Conservation (phyloP, 1,139 yeast genomes). For the Suhomyces terraborum region DNA sequence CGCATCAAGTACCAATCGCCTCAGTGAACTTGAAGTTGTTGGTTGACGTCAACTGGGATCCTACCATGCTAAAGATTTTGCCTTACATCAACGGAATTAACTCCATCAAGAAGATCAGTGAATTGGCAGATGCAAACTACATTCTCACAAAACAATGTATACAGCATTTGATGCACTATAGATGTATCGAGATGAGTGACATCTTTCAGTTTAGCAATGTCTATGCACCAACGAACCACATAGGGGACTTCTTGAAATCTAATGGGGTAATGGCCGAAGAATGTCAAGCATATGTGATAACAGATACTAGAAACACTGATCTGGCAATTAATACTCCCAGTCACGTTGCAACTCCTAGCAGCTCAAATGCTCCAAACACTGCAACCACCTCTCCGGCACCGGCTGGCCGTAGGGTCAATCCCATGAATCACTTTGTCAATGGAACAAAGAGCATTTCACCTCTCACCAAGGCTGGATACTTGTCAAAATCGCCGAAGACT, state of each 20-base stretch:
- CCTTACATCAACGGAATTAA: slow-evolving; percentile 89
- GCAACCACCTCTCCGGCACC: slow-evolving; percentile 9
- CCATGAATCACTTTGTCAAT: slow-evolving; percentile 13
- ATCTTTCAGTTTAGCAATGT: slow-evolving; percentile 86
- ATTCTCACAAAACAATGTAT: slow-evolving; percentile 80
- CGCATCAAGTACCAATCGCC: slow-evolving; percentile 85
- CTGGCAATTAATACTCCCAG: slow-evolving; percentile 11
- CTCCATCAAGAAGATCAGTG: slow-evolving; percentile 74
- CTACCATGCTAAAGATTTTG: slow-evolving; percentile 85
- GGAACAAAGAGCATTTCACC: slow-evolving; percentile 17
- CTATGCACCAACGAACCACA: slow-evolving; percentile 84
- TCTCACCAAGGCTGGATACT: slow-evolving; percentile 10
- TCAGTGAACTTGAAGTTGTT: slow-evolving; percentile 70
- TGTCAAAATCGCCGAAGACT: slow-evolving; percentile 16
- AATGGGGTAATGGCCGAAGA: slow-evolving; percentile 67
- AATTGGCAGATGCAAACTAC: slow-evolving; percentile 80
- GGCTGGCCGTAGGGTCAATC: slow-evolving; percentile 6
- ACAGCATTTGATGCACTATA: slow-evolving; percentile 87
- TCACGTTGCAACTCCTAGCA: slow-evolving; percentile 9
- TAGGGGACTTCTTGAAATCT: slow-evolving; percentile 66
- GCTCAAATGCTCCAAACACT: slow-evolving; percentile 8
- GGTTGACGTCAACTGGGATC: slow-evolving; percentile 94
- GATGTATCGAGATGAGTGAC: slow-evolving; percentile 79
- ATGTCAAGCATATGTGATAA: slow-evolving; percentile 78
- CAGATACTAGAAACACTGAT: slow-evolving; percentile 16